These are phyloP conservation scores for Ascochyta clinopodiicola DNA, from an alignment of 2,329 filamentous ascomycete genomes.

Conservation along the genomic window DNA sequence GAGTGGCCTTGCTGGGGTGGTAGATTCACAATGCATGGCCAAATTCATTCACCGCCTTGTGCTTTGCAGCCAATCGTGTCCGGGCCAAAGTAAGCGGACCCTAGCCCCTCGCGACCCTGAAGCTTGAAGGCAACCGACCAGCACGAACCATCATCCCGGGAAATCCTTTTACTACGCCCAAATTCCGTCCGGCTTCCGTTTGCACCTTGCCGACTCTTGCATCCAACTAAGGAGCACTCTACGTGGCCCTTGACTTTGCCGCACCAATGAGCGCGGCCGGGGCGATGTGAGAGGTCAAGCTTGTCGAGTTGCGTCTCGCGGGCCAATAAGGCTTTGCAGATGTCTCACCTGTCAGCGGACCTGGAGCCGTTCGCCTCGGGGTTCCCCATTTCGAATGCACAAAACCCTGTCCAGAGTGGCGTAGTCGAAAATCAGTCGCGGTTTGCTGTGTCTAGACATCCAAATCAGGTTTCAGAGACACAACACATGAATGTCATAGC, in stretches of 20 bases:
- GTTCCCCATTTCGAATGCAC: conserved; percentile 18
- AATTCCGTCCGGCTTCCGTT: background rate
- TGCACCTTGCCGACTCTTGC: background rate
- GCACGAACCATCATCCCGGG: conserved; percentile 6
- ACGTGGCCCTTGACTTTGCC: background rate
- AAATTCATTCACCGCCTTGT: conserved; percentile 18
- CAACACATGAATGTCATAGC: background rate
- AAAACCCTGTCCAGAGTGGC: background rate
- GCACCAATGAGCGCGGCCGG: conserved; percentile 4
- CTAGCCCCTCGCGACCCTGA: conserved; percentile 20
- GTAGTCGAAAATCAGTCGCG: background rate
- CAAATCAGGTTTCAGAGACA: background rate
- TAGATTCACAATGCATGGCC: conserved; percentile 9
- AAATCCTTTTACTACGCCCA: background rate
- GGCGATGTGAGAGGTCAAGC: conserved; percentile 14
- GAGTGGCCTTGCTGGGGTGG: conserved; percentile 26
- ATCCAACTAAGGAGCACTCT: background rate
- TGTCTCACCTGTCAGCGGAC: conserved; percentile 22
- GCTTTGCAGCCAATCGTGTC: conserved; percentile 26
- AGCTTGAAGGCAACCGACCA: conserved; percentile 10
- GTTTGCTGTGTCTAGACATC: background rate
- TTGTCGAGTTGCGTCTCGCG: conserved; percentile 5
- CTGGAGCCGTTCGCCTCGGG: conserved; percentile 25
- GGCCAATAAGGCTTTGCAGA: conserved; percentile 17
- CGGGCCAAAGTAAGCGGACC: conserved; percentile 31